Evolutionary conservation across 1,284 basidiomycete species (phyloP).

Genomic region (Butyriboletus appendiculatus): DNA sequence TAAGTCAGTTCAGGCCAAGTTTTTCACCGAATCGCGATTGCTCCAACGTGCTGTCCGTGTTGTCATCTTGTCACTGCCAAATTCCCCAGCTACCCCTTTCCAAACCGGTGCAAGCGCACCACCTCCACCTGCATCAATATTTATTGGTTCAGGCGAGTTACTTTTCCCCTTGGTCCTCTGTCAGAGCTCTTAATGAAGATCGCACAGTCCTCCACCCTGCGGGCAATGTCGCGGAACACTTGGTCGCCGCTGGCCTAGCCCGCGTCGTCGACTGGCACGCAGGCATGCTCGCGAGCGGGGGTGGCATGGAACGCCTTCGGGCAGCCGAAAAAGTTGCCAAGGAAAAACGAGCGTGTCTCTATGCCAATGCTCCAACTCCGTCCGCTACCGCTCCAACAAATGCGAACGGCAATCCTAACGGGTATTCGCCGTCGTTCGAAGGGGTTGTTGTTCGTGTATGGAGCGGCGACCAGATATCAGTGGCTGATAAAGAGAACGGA

Average conservation of each 20-base stretch:
- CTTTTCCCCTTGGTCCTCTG: not conserved
- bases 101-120: conserved; percentile 66
- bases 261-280: conserved; percentile 98
- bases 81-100: conserved; percentile 79
- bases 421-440: conserved; percentile 60
- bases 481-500: conserved; percentile 70
- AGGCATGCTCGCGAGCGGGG: conserved; percentile 82
- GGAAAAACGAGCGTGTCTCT: conserved; percentile 79
- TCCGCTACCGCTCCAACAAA: conserved; percentile 41
- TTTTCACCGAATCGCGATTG: conserved; percentile 92
- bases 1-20: conserved; percentile 70
- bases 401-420: conserved; percentile 39
- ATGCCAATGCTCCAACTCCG: conserved; percentile 55
- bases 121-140: conserved; percentile 74
- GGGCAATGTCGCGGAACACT: conserved; percentile 92
- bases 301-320: conserved; percentile 85
- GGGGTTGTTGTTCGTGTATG: conserved; percentile 87
- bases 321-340: conserved; percentile 86
- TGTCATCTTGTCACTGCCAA: conserved; percentile 86
- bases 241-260: conserved; percentile 85
- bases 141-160: conserved; percentile 81
- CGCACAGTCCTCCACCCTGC: conserved; percentile 80
- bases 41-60: conserved; percentile 90
- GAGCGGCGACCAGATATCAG: conserved; percentile 90
- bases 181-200: conserved; percentile 1